Evolutionary conservation across 805 yeast species (phyloP), one percentile per base, ranked within the genome.

Genomic region (Barnettozyma californica): DNA sequence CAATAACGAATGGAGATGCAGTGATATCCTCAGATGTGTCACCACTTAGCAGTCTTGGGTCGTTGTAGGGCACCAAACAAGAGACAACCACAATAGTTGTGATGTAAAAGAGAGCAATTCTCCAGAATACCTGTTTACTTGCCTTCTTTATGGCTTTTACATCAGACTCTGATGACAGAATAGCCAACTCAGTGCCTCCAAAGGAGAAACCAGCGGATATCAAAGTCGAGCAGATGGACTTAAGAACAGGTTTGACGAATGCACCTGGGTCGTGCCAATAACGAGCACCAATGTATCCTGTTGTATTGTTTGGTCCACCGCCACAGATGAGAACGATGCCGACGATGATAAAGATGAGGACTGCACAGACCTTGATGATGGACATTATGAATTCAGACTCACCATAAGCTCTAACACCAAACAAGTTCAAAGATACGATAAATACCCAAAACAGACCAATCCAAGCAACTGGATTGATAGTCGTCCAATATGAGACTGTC

Each of bases 1-100:
- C 89, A 66, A 86, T 80, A 45, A 85, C 92, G 57, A 85, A 85
- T 21, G 95, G 92, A 14, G 92, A 85, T 10, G 90, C 88, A n/a
- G 80, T 65, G 44, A 83, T 83, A 56, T 78, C 81, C 49, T 74
- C 80, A 34, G 71, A 73, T 42, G 75, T 63, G 29, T 75, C 66
- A 51, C 79, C 80, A 29, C 67, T 67, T 46, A 75, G 49, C 45
- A 84, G 65, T 51, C 78, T 65, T 4, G 62, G 57, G 52, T 80
- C 77, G 51, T 67, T 72, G 62, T 75, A 83, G 14, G 94, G 92
- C 11, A 87, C 94, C 49, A 87, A 70, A 57, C 85, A 78, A 39
- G 90, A 84, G 57, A 73, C 77, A 55, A 75, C 71, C 48, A 68
- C 81, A 62, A 68, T 76, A 52, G 82, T 72, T 10, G 75, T 68